Conservation (phyloP, 371 early-diverging fungal species). For the Apophysomyces trapeziformis region DNA sequence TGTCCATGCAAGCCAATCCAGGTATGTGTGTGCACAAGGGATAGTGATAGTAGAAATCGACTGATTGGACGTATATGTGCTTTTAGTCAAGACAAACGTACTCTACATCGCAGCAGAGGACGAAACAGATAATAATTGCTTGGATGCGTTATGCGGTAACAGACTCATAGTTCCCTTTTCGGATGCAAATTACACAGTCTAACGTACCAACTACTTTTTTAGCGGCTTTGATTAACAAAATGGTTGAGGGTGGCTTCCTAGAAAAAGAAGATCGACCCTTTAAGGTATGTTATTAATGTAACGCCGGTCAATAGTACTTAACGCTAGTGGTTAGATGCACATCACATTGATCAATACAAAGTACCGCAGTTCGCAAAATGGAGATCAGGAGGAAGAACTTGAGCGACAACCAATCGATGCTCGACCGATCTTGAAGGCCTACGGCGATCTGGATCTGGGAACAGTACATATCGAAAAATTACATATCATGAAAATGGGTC, state of each 20-base stretch:
- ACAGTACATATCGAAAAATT: conserved; percentile 32
- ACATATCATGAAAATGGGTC: conserved; percentile 45
- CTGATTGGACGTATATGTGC: not conserved
- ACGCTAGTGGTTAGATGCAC: conserved; percentile 19
- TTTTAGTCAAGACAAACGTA: conserved; percentile 36
- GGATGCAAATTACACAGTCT: too few relatives aligned
- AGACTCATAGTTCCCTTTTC: too few relatives aligned
- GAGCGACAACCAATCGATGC: conserved; percentile 36
- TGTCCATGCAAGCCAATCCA: conserved; percentile 30
- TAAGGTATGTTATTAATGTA: conserved; percentile 23
- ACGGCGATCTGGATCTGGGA: conserved; percentile 32
- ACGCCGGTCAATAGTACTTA: too few relatives aligned
- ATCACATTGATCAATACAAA: conserved; percentile 34
- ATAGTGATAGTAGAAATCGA: not conserved
- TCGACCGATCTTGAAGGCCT: conserved; percentile 31
- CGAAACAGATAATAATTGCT: conserved; percentile 22
- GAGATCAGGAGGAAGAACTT: not conserved
- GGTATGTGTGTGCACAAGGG: conserved; percentile 10
- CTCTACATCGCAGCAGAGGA: conserved; percentile 39
- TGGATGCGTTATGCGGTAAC: conserved; percentile 31
- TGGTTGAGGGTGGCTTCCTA: conserved; percentile 31
- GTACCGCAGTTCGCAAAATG: conserved; percentile 10
- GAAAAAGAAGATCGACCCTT: conserved; percentile 35
- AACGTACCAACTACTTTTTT: not conserved
- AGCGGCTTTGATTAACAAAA: conserved; percentile 29